These are phyloP conservation scores for Dioszegia aurantiaca DNA, from an alignment of 768 basidiomycete species.

Conservation along the genomic window DNA sequence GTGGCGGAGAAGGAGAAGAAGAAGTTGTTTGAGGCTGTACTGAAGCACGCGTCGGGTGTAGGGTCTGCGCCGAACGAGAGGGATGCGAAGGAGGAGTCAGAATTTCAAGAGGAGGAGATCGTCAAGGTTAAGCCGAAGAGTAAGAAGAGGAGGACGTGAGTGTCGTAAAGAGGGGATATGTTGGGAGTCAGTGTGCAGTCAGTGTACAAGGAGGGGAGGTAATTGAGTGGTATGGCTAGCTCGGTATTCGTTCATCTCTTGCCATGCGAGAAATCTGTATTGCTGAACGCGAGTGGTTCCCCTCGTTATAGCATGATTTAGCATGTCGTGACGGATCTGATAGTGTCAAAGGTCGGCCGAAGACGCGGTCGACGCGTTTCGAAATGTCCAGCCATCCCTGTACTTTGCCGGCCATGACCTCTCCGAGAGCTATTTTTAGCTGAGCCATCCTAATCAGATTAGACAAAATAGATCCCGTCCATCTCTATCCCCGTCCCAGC, in stretches of 20 bases:
- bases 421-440: not conserved
- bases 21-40: slow-evolving; percentile 40
- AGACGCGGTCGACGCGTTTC: too few species aligned
- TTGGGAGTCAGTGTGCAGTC: too few species aligned
- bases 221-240: too few species aligned
- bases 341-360: not conserved
- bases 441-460: not conserved
- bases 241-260: too few species aligned
- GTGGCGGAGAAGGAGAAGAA: slow-evolving; percentile 40
- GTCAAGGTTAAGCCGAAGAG: too few species aligned
- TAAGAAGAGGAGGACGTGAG: slow-evolving; percentile 3
- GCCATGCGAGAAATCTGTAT: too few species aligned
- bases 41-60: not conserved
- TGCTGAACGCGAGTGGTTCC: too few species aligned
- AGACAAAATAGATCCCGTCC: not conserved
- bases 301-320: too few species aligned
- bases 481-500: too few species aligned
- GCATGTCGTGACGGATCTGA: too few species aligned
- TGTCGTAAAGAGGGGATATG: not conserved
- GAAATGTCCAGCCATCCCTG: too few species aligned
- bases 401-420: not conserved
- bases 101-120: not conserved
- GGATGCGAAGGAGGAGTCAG: not conserved
- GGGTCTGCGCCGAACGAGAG: not conserved
- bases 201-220: too few species aligned